Evolutionary conservation across 768 basidiomycete genomes (phyloP).

Genomic region (Ramaria rubella): DNA sequence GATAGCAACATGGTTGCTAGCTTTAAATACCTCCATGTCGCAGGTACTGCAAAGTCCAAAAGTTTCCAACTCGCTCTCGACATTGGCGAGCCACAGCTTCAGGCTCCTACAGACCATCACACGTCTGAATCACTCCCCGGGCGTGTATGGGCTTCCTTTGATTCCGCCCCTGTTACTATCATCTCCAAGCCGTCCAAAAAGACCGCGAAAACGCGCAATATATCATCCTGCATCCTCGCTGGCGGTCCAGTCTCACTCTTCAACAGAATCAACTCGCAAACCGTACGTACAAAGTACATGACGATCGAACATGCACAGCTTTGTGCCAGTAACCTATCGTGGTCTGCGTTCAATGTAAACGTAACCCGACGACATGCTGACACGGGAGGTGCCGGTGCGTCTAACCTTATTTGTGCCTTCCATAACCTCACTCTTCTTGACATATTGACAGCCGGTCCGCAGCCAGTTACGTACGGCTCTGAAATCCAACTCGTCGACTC

Average conservation of each 20-base stretch:
- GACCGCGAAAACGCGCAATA: slow-evolving; percentile 91
- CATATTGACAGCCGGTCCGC: slow-evolving; percentile 42
- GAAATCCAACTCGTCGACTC: slow-evolving; percentile 83
- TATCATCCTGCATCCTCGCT: slow-evolving; percentile 82
- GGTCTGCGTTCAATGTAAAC: slow-evolving; percentile 94
- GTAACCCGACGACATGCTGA: slow-evolving; percentile 73
- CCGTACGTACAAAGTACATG: slow-evolving; percentile 97
- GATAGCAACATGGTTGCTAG: slow-evolving; percentile 81
- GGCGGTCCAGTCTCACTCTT: slow-evolving; percentile 88
- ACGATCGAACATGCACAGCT: slow-evolving; percentile 78
- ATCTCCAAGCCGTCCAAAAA: slow-evolving; percentile 98
- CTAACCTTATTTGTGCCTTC: slow-evolving; percentile 40
- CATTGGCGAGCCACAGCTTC: slow-evolving; percentile 59
- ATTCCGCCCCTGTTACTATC: slow-evolving; percentile 87
- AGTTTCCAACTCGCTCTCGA: slow-evolving; percentile 83
- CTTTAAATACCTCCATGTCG: slow-evolving; percentile 90
- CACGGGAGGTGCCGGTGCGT: slow-evolving; percentile 44
- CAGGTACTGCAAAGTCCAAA: slow-evolving; percentile 83
- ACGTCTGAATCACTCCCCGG: slow-evolving; percentile 36
- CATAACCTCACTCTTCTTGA: slow-evolving; percentile 33
- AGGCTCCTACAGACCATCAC: slow-evolving; percentile 35
- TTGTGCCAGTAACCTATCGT: slow-evolving; percentile 84
- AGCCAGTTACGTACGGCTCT: slow-evolving; percentile 87
- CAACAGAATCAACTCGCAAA: slow-evolving; percentile 95
- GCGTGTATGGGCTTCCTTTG: slow-evolving; percentile 85